Evolutionary conservation across 208 protist genomes (phyloP), one percentile per base, ranked within the genome.

Genomic region (Acanthamoeba culbertsoni): DNA sequence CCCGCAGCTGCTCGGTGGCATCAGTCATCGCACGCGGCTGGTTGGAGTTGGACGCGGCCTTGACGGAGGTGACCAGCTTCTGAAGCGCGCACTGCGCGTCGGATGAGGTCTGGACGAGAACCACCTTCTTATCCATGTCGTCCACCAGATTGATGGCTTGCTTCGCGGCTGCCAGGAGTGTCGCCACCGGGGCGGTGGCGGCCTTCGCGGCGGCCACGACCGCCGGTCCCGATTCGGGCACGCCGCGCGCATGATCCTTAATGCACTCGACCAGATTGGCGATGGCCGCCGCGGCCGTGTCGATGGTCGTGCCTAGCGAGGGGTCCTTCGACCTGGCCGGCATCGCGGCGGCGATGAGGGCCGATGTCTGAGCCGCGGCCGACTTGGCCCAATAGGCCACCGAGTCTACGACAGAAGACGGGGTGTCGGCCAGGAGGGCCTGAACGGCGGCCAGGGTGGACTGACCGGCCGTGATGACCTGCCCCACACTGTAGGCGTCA

Each of bases 371-470:
- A 5, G 82, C 82, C 28, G 82, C 82, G 16, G 82, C 48, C 1
- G 86, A 55, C 63, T 92, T 92, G 62, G 86, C 8, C 86, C 86
- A 92, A 35, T 92, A 92, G 40, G 45, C 26, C 65, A 92, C 62
- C 18, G 45, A 63, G 35, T 77, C 42, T 18, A 92, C 26, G 37
- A 92, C 86, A 31, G 86, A 55, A 10, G 48, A 37, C 5, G 42
- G 42, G 18, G 45, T 62, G 43, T 90, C 42, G 86, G 40, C 48
- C n/a, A 92, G 63, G 40, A 92, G 59, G 5, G 57, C 86, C 45
- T 92, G 86, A n/a, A 59, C 62, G 65, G 62, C 57, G 23, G 86
- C 86, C 63, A 63, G 26, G 31, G 48, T 51, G 8, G 86, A 55
- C 40, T 71, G 62, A 28, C 28, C 57, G 7, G 62, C 43, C 8